phyloP scores from a whole-genome alignment of 2,329 filamentous ascomycete species.

The Colletotrichum karsti region DNA sequence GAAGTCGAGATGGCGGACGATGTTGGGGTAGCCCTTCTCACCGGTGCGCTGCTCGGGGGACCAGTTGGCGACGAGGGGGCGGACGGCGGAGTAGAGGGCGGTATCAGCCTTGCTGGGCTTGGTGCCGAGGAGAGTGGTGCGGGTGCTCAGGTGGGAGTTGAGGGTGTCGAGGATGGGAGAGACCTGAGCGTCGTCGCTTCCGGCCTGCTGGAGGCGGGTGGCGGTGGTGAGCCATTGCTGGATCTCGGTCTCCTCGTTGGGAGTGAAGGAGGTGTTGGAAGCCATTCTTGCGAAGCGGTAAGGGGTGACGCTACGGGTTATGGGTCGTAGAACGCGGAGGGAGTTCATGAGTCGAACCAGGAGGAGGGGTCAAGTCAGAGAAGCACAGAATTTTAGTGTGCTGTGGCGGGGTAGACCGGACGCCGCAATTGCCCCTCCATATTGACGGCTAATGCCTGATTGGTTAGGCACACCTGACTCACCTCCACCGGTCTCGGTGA shows the following conservation, averaged over 20 bases:
- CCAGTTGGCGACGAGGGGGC: slow-evolving; percentile 82
- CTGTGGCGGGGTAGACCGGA: slow-evolving; percentile 19
- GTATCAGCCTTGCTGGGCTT: slow-evolving; percentile 92
- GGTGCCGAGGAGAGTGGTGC: slow-evolving; percentile 86
- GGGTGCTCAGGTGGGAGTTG: slow-evolving; percentile 87
- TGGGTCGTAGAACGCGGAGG: slow-evolving; percentile 47
- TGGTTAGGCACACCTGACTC: not conserved
- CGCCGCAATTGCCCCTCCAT: slow-evolving; percentile 17
- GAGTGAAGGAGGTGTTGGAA: slow-evolving; percentile 75
- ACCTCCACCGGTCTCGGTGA: not conserved
- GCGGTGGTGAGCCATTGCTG: slow-evolving; percentile 88
- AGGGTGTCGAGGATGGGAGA: slow-evolving; percentile 78
- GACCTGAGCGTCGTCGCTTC: slow-evolving; percentile 67
- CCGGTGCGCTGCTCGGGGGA: slow-evolving; percentile 87
- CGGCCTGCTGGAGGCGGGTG: slow-evolving; percentile 68
- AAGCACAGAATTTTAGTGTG: slow-evolving; percentile 18
- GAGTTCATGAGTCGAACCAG: slow-evolving; percentile 49
- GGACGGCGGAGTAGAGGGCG: slow-evolving; percentile 81
- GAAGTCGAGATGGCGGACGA: slow-evolving; percentile 92
- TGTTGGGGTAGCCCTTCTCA: slow-evolving; percentile 87
- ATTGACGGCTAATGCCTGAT: slow-evolving; percentile 2
- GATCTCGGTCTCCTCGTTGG: slow-evolving; percentile 85
- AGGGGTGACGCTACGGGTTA: slow-evolving; percentile 43
- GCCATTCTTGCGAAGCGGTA: slow-evolving; percentile 65
- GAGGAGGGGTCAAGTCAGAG: not conserved